Evolutionary conservation across 192 early-diverging fungal species (phyloP).

Genomic region (Backusella psychrophila): DNA sequence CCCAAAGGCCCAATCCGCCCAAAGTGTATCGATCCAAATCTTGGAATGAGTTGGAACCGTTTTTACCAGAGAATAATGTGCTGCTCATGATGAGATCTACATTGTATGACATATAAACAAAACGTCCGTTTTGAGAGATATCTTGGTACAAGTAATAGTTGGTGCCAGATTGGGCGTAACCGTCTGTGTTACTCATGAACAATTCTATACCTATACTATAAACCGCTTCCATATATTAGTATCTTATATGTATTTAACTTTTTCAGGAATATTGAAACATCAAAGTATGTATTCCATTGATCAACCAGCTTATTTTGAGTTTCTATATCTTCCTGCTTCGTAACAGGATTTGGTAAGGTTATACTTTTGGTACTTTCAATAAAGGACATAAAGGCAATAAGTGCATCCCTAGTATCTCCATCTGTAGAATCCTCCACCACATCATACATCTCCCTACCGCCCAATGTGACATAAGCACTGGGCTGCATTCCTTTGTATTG

Average conservation of each 20-base stretch:
- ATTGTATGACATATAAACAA: slow-evolving; percentile 36
- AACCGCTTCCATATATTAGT: not conserved
- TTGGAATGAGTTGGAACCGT: not conserved
- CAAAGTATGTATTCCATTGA: slow-evolving; percentile 18
- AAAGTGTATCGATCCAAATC: slow-evolving; percentile 2
- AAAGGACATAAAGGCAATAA: not conserved
- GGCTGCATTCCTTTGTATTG: not conserved
- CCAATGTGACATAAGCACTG: not conserved
- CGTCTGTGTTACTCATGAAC: slow-evolving; percentile 32
- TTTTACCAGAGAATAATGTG: not conserved
- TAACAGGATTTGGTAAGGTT: not conserved
- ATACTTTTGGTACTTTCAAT: slow-evolving; percentile 1
- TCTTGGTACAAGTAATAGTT: slow-evolving; percentile 45
- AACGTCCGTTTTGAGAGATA: slow-evolving; percentile 26
- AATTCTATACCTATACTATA: slow-evolving; percentile 36
- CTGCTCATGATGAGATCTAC: slow-evolving; percentile 40
- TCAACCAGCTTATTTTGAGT: not conserved
- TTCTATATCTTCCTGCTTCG: not conserved
- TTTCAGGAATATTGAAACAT: slow-evolving; percentile 21
- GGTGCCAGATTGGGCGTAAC: slow-evolving; percentile 32
- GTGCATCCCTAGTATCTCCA: not conserved
- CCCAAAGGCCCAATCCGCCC: too few species aligned
- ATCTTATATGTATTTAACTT: not conserved
- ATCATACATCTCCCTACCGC: not conserved
- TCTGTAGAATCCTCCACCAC: not conserved